Evolutionary conservation across 805 yeast genomes (phyloP), one percentile per base, ranked within the genome.

Genomic region (Yarrowia sp.): DNA sequence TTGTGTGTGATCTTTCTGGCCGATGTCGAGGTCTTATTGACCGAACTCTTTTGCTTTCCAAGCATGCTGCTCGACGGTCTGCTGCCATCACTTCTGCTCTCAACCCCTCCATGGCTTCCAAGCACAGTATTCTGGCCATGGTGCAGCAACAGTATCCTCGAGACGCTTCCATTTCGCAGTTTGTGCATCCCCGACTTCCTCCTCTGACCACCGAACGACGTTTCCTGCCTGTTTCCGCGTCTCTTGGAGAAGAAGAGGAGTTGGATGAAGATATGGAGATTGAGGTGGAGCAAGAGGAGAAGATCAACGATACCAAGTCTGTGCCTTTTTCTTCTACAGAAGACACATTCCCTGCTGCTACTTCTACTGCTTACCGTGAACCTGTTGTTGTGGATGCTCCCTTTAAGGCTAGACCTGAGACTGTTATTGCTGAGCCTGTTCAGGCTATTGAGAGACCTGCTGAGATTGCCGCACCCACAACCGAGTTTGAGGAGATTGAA

Each of bases 111-210:
- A 73, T 72, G 38, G 78, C 78, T 41, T 87, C 85, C 61, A 80
- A 82, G 43, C 81, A 82, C 44, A 86, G 91, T 14, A 79, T 89
- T 32, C 78, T 89, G 67, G 96, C 97, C 9, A 84, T 92, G 66
- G 87, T 88, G 1, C 74, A 84, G 12, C 76, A 79, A 2, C 71
- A 88, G 41, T 79, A 79, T 3, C 74, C 80, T 14, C 73, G 77
- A 44, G 83, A 85, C 70, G 81, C 83, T 21, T 72, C 86, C 44
- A 83, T 89, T 70, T 78, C 88, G 0, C 79, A 64, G 19, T 28
- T 90, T 69, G 81, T 84, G 63, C 88, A 88, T 70, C 96, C 97
- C 44, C 80, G 95, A 70, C 83, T 90, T 69, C 96, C 97, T 3
- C 72, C 73, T n/a, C 56, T 66, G 19, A 63, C 70, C 7, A 48